Evolutionary conservation across 345 rosid genomes (phyloP).

Genomic region (Trapa incisa): DNA sequence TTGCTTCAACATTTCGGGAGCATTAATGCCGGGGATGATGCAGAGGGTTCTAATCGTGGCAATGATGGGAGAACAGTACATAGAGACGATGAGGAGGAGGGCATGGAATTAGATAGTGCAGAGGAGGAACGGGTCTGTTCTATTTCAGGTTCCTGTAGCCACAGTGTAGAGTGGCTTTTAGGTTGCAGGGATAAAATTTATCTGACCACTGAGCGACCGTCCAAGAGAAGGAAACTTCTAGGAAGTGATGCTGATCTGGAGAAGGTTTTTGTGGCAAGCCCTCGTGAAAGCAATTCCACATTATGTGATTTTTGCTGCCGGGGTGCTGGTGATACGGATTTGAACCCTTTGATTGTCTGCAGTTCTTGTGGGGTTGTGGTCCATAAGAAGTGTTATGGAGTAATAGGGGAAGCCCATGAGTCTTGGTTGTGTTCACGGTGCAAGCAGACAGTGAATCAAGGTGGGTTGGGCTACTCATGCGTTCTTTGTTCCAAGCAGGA

Average conservation of each 20-base stretch:
- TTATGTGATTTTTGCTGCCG: conserved; percentile 36
- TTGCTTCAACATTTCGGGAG: conserved; percentile 28
- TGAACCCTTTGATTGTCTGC: conserved; percentile 47
- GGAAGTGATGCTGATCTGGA: conserved; percentile 75
- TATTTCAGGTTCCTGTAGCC: conserved; percentile 21
- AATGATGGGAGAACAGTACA: conserved; percentile 2
- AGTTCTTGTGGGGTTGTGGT: conserved; percentile 61
- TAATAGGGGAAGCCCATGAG: conserved; percentile 34
- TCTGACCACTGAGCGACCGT: conserved; percentile 71
- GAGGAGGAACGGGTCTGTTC: conserved; percentile 21
- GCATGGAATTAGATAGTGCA: conserved; percentile 30
- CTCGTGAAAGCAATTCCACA: conserved; percentile 44
- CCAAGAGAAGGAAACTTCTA: conserved; percentile 75
- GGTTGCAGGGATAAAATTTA: conserved; percentile 60
- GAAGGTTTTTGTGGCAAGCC: conserved; percentile 44
- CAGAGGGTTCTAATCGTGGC: conserved; percentile 8
- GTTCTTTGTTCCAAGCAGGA: conserved; percentile 67
- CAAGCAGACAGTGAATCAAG: conserved; percentile 29
- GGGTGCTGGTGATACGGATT: too few relatives aligned
- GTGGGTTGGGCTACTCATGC: conserved; percentile 39
- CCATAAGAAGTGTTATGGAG: conserved; percentile 78
- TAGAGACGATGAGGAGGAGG: conserved; percentile 3
- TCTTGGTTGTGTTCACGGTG: conserved; percentile 90
- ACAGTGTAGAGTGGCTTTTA: conserved; percentile 73
- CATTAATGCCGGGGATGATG: conserved; percentile 16